A percentile compares a stretch with the other conserved stretches of the same genome.
phyloP scores from a whole-genome alignment of 2,329 filamentous ascomycete species.

The Hymenoscyphus repandus region DNA sequence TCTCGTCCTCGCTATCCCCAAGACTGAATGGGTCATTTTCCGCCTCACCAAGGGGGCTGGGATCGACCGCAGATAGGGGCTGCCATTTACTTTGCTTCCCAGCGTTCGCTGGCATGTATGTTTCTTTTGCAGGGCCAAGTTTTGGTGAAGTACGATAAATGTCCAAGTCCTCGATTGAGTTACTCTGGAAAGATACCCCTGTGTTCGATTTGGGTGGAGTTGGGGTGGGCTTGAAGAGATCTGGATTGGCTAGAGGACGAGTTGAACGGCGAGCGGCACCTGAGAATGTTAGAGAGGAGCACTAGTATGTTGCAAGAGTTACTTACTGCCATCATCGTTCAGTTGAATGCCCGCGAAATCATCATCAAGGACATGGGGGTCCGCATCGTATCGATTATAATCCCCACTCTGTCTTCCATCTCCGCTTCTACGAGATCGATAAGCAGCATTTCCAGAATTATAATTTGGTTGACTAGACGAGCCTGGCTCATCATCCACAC shows the following conservation, averaged over 20 bases:
- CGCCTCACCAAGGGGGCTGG: constrained; percentile 73
- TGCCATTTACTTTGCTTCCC: constrained; percentile 93
- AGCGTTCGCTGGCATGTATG: constrained; percentile 36
- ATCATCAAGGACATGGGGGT: constrained; percentile 83
- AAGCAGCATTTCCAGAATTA: constrained; percentile 30
- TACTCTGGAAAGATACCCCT: constrained; percentile 52
- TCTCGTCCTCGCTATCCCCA: constrained; percentile 92
- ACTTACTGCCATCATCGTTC: constrained; percentile 59
- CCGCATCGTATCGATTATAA: constrained; percentile 88
- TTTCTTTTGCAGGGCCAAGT: constrained; percentile 46
- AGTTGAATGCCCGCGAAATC: constrained; percentile 75
- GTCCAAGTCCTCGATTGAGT: constrained; percentile 67
- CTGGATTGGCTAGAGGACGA: constrained; percentile 67
- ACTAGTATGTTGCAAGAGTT: neutral
- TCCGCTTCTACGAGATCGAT: constrained; percentile 47
- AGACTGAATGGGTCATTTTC: constrained; percentile 97
- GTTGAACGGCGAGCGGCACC: constrained; percentile 52
- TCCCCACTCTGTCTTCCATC: constrained; percentile 75
- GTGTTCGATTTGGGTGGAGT: constrained; percentile 37
- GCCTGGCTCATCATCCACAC: constrained; percentile 58
- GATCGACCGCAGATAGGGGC: constrained; percentile 79
- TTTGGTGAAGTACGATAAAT: constrained; percentile 64
- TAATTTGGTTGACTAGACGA: constrained; percentile 24
- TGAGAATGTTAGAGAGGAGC: constrained; percentile 31
- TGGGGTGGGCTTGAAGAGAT: constrained; percentile 70